Conservation (phyloP, 352 stramenopile genomes). For the Globisporangium takayamanum region DNA sequence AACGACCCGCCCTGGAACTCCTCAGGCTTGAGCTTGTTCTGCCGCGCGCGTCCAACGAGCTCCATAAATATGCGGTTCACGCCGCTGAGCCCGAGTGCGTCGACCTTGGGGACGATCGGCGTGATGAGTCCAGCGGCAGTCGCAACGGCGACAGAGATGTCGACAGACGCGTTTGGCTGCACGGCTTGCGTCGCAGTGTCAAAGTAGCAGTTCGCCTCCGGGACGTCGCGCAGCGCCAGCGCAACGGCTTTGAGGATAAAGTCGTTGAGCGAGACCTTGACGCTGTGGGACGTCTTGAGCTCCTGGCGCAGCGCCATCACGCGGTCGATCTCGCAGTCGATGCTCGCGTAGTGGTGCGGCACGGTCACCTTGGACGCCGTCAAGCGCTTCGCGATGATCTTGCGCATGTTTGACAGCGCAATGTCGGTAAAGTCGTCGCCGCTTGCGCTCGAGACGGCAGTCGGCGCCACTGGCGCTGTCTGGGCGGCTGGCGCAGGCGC, state of each 20-base stretch:
- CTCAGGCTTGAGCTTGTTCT: slow-evolving; percentile 97
- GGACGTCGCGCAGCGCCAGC: slow-evolving; percentile 96
- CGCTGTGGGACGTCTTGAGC: slow-evolving; percentile 89
- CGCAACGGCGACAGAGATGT: slow-evolving; percentile 98
- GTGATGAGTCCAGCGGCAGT: slow-evolving; percentile 98
- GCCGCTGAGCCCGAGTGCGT: slow-evolving; percentile 89
- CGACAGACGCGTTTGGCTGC: slow-evolving; percentile 85
- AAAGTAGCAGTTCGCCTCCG: slow-evolving; percentile 88
- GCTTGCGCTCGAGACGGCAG: slow-evolving; percentile 3
- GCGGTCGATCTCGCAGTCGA: slow-evolving; percentile 94
- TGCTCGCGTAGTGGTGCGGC: slow-evolving; percentile 96
- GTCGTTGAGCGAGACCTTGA: slow-evolving; percentile 99
- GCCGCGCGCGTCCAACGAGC: slow-evolving; percentile 91
- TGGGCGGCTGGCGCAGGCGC: not conserved
- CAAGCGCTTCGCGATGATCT: slow-evolving; percentile 97
- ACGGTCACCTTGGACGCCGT: slow-evolving; percentile 95
- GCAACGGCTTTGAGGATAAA: slow-evolving; percentile 97
- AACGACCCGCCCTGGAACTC: slow-evolving; percentile 99
- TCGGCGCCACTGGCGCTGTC: slow-evolving; percentile 1
- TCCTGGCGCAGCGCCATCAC: slow-evolving; percentile 90
- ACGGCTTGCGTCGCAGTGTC: slow-evolving; percentile 55
- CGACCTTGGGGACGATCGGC: slow-evolving; percentile 95
- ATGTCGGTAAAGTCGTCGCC: slow-evolving; percentile 74
- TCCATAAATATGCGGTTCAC: slow-evolving; percentile 97
- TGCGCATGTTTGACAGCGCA: slow-evolving; percentile 94